Evolutionary conservation across 2,329 filamentous ascomycete genomes (phyloP), one percentile per base, ranked within the genome.

Genomic region (Aschersonia sp.): DNA sequence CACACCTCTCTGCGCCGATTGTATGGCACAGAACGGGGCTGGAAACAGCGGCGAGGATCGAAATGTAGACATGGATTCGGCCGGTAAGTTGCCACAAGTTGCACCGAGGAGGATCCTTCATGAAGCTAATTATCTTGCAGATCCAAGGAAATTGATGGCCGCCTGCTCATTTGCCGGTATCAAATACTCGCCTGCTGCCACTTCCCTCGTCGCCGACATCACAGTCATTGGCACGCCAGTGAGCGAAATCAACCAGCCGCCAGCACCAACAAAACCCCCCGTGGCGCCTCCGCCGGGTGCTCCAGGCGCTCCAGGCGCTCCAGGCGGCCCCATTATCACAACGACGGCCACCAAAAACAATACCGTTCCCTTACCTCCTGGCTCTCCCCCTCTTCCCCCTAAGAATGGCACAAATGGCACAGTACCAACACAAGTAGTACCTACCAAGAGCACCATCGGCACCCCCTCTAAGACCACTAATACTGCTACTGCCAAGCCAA

Each of bases 1-100:
- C 45, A 59, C 65, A 20, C 62, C 56, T 3, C 58, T 66, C 28
- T 69, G 66, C 51, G 58, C 60, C 46, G 59, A 58, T 47, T 69
- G 66, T 51, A 62, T 69, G 51, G 54, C 55, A 35, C 59, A 67
- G 57, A 61, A 61, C 50, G 45, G 49, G 44, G 46, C 35, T 38
- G 35, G 2, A 2, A 38, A 38, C 7, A 7, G 35, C 12, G 35
- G 7, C 35, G 35, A 38, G 4, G 35, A 38, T 12, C 35, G 35
- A 38, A 7, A 12, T 12, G 35, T 12, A 7, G 35, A 38, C 35
- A 12, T 12, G 7, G 35, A 38, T 38, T 20, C 20, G 20, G 20
- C 20, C 20, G 20, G 20, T 20, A 20, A 20, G 20, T 20, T 20
- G 20, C 20, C 20, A 20, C 20, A 20, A 20, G 20, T 20, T 20